phyloP scores from a whole-genome alignment of 73 alveolate genomes.

The Paramecium sonneborni region DNA sequence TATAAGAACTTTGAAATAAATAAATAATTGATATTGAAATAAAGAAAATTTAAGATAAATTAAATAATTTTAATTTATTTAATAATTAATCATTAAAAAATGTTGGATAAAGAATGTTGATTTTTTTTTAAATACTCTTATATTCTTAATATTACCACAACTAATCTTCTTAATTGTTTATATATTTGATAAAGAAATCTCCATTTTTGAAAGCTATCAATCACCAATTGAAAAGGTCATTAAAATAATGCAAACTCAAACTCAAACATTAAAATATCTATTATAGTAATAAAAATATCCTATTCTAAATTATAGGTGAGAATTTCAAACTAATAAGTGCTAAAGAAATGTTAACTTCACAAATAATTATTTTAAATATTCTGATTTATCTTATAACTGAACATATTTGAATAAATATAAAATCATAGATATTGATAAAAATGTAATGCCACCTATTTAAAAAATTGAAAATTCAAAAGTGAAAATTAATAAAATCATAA shows the following conservation, averaged over 20 bases:
- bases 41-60: too few species aligned
- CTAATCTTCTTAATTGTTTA: neutral
- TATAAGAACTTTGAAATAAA: too few species aligned
- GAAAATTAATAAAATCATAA: neutral
- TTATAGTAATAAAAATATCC: too few species aligned
- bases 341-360: neutral
- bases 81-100: too few species aligned
- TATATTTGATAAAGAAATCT: too few species aligned
- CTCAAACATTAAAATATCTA: neutral
- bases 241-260: neutral
- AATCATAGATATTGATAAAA: neutral
- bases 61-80: too few species aligned
- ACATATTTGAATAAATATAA: too few species aligned
- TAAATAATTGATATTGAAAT: too few species aligned
- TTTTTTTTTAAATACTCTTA: neutral
- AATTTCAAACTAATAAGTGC: neutral
- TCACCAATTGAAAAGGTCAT: neutral
- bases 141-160: too few species aligned
- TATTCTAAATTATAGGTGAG: neutral
- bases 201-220: neutral
- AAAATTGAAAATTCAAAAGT: neutral
- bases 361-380: too few species aligned
- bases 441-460: neutral
- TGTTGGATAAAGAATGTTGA: too few species aligned
- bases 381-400: neutral